Base-by-base conservation (phyloP, 1,284 basidiomycete species). In the Ceratobasidium papillatum region DNA sequence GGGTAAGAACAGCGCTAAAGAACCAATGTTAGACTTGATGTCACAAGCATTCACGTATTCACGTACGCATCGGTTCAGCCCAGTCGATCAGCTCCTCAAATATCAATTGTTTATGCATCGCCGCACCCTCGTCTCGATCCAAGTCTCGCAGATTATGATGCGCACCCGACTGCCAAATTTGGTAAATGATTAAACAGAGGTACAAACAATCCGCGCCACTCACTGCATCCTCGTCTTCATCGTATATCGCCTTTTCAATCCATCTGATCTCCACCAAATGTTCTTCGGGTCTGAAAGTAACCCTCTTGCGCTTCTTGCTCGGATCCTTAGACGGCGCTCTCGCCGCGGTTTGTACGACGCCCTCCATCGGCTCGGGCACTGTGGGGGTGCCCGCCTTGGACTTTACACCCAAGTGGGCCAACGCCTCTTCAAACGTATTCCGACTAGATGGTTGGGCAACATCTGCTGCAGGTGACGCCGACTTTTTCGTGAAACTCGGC, bases 11-110 rank as follows among this genome's bases (percentile, higher is more conserved):
- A 93, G 82, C 54, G 82, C 91, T 93, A 77, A 65, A 77, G 63
- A 61, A 75, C 43, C 58, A 34, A 43, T 69, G 72, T 54, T 14
- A 61, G 74, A 62, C 41, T 34, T 49, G 45, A 52, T 58, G 74
- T 76, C 65, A 75, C 65, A 58, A 75, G 36, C 52, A 22, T 52
- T 17, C 38, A 47, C 49, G 22, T 36, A 64, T 14, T 63, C 3
- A 71, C 84, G 88, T 86, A 94, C 92, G 84, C 79, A 86, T 81
- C 77, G 91, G 92, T 79, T 94, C 92, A 79, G 84, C 85, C 92
- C 92, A 94, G 84, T 94, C 93, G 78, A 93, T 84, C 75, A 88
- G 86, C 83, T 94, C 93, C 83, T 94, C 92, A 82, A 94, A 94
- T 77, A 61, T 43, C n/a, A 92, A 79, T 80, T 89, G 90, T 76